Percentiles rank a stretch among this genome's conserved stretches.
Evolutionary conservation across 1,284 basidiomycete species (phyloP).

Genomic region (Tilletia caries): DNA sequence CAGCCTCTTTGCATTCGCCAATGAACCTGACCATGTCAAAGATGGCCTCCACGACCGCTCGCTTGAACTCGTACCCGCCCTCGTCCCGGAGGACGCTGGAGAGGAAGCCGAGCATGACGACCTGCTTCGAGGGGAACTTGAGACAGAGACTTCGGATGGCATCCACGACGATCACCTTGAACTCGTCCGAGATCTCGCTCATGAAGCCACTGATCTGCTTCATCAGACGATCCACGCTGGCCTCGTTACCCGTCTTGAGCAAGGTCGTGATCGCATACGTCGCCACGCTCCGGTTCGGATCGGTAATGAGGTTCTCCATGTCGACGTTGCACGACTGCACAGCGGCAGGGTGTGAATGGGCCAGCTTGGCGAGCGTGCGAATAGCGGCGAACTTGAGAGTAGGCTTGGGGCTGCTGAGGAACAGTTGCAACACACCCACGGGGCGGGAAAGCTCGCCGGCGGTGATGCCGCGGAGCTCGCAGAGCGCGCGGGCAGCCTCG

Average conservation of each 20-base stretch:
- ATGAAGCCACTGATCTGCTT: constrained; percentile 99
- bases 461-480: constrained; percentile 84
- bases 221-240: constrained; percentile 96
- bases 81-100: constrained; percentile 60
- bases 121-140: constrained; percentile 97
- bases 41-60: constrained; percentile 97
- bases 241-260: constrained; percentile 99
- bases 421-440: constrained; percentile 59
- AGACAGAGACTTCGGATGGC: constrained; percentile 96
- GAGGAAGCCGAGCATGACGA: constrained; percentile 61
- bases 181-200: constrained; percentile 98
- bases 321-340: constrained; percentile 95
- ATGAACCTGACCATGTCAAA: constrained; percentile 99
- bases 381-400: constrained; percentile 97
- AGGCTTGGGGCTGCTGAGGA: constrained; percentile 49
- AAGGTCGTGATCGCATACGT: constrained; percentile 98
- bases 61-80: constrained; percentile 99
- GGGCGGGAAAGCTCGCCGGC: constrained; percentile 76
- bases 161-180: constrained; percentile 99
- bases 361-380: constrained; percentile 75
- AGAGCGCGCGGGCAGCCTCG: constrained; percentile 94
- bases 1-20: constrained; percentile 77
- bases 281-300: constrained; percentile 91
- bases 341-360: constrained; percentile 76
- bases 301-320: constrained; percentile 94